Evolutionary conservation across 176 grass and related monocot species (phyloP).

Genomic region (Avena eriantha): DNA sequence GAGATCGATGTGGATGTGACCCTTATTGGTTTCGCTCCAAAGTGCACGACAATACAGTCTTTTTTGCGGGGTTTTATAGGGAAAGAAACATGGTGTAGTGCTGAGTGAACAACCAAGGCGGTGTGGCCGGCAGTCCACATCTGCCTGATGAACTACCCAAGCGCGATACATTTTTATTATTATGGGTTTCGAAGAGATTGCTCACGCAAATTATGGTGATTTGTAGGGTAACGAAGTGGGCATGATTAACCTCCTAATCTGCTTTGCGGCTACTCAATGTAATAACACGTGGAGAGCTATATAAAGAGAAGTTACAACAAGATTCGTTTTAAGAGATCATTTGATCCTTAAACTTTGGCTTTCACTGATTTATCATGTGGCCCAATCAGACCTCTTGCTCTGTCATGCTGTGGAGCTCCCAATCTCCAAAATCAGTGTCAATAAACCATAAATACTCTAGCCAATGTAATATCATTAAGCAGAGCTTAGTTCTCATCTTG

Average conservation of each 20-base stretch:
- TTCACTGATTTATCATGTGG: conserved; percentile 36
- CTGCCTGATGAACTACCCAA: conserved; percentile 34
- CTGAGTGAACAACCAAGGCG: conserved; percentile 50
- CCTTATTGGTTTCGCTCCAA: conserved; percentile 48
- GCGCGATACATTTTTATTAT: too few species aligned
- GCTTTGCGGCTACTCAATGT: conserved; percentile 49
- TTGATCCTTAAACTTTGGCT: conserved; percentile 60
- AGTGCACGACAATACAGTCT: conserved; percentile 55
- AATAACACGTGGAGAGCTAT: conserved; percentile 43
- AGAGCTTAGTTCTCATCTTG: background rate
- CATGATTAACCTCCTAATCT: conserved; percentile 31
- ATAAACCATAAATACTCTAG: background rate
- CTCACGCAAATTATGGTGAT: conserved; percentile 14
- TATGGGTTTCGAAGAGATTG: conserved; percentile 25
- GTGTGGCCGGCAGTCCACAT: conserved; percentile 52
- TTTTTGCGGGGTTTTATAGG: conserved; percentile 39
- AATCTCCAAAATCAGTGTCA: background rate
- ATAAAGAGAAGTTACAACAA: background rate
- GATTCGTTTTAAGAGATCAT: conserved; percentile 41
- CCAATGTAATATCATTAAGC: background rate
- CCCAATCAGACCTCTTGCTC: conserved; percentile 36
- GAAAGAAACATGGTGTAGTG: conserved; percentile 61
- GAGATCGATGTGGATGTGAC: conserved; percentile 47
- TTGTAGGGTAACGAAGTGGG: conserved; percentile 27
- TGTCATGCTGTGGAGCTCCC: background rate